phyloP scores from a whole-genome alignment of 768 basidiomycete genomes.

The Lentinula guzmanii region DNA sequence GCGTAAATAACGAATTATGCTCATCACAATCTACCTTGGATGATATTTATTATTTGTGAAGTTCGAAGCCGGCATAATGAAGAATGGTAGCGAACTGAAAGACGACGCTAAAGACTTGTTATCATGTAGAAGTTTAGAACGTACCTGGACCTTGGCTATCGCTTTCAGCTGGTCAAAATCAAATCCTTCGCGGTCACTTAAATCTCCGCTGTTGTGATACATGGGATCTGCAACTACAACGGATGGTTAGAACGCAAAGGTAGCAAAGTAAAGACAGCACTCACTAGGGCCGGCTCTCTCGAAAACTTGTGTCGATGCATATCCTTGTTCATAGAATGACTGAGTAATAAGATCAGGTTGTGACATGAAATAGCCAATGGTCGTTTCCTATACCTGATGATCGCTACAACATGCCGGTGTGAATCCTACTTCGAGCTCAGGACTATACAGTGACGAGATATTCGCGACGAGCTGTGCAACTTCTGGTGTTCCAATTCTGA shows the following conservation, averaged over 20 bases:
- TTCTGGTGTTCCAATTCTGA: constrained; percentile 74
- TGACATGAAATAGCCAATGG: not conserved
- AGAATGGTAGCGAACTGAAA: constrained; percentile 62
- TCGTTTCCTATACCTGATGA: constrained; percentile 53
- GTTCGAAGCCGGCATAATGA: constrained; percentile 61
- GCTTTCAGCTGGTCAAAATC: constrained; percentile 77
- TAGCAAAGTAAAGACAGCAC: constrained; percentile 11
- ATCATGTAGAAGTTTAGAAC: constrained; percentile 29
- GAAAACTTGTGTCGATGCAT: constrained; percentile 82
- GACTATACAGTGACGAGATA: constrained; percentile 74
- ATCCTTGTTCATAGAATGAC: constrained; percentile 81
- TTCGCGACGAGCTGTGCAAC: constrained; percentile 72
- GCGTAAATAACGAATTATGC: too few relatives aligned
- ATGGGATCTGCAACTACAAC: constrained; percentile 73
- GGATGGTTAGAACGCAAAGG: not conserved
- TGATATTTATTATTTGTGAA: constrained; percentile 12
- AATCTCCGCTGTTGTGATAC: constrained; percentile 84
- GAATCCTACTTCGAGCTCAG: constrained; percentile 66
- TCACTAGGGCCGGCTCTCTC: constrained; percentile 75
- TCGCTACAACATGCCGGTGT: constrained; percentile 86
- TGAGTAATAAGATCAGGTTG: constrained; percentile 19
- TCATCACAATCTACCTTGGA: not conserved
- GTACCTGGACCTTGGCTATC: constrained; percentile 88
- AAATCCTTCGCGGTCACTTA: constrained; percentile 74
- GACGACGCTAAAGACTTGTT: not conserved